These are phyloP conservation scores for Rhododendron ferrugineum DNA, from an alignment of 148 eudicot species.

Conservation along the genomic window DNA sequence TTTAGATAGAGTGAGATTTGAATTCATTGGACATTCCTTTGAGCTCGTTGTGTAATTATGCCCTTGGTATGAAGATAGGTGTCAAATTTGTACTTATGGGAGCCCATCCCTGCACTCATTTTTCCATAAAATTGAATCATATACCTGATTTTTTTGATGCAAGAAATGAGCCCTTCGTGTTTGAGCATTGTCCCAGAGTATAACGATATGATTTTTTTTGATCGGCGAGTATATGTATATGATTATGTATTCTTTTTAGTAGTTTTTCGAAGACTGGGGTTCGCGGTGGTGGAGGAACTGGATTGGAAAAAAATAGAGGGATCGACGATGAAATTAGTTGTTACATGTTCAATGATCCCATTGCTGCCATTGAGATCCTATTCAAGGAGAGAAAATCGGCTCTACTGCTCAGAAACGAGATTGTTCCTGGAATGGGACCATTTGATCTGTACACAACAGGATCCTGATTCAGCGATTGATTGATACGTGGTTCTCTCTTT, in stretches of 20 bases:
- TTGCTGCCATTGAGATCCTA: background rate
- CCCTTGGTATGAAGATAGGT: background rate
- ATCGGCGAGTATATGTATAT: background rate
- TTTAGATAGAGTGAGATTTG: constrained; percentile 4
- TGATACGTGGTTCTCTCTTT: no score
- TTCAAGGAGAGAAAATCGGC: no score
- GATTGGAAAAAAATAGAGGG: no score
- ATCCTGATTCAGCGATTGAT: no score
- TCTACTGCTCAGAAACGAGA: no score
- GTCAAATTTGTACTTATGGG: background rate
- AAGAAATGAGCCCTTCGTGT: background rate
- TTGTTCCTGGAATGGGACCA: no score
- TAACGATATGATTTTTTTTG: background rate
- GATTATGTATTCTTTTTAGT: no score
- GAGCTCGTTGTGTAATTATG: constrained; percentile 10
- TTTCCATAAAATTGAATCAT: background rate
- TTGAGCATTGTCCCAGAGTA: background rate
- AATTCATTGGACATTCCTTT: constrained; percentile 3
- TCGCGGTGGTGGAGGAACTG: no score
- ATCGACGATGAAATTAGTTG: background rate
- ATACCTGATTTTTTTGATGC: background rate
- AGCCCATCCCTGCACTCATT: background rate
- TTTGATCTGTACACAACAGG: no score
- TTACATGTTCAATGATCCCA: background rate
- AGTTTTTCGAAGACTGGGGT: no score